Evolutionary conservation across 352 stramenopile species (phyloP).

Genomic region (Ochromonadaceae sp.): DNA sequence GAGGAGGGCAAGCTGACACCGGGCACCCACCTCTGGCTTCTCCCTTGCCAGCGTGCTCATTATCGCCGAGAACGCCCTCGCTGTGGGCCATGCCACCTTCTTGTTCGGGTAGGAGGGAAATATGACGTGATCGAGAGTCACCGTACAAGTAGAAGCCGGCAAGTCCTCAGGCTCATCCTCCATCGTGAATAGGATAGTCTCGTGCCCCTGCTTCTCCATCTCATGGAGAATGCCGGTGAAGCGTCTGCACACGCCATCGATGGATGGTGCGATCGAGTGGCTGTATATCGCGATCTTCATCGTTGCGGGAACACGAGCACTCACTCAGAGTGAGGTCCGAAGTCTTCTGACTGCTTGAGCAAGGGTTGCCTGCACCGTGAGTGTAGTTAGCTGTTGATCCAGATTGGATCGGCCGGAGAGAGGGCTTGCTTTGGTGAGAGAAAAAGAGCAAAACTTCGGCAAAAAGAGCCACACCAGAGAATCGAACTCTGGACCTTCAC

Average conservation of each 20-base stretch:
- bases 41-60: neutral
- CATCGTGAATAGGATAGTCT: constrained; percentile 29
- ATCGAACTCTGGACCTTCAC: no score
- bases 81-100: constrained; percentile 22
- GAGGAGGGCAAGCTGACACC: no score
- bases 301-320: no score
- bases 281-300: constrained; percentile 33
- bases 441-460: no score
- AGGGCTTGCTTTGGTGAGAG: no score
- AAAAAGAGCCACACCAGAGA: no score
- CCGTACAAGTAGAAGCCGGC: neutral
- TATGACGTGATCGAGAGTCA: constrained; percentile 27
- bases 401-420: no score
- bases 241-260: constrained; percentile 30
- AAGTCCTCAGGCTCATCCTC: constrained; percentile 23
- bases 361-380: no score
- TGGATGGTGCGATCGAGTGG: constrained; percentile 31
- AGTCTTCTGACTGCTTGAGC: no score
- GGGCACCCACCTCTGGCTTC: neutral
- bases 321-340: no score
- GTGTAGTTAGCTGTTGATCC: no score
- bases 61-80: neutral
- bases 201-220: constrained; percentile 21
- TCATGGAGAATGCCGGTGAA: constrained; percentile 28
- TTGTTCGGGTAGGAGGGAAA: constrained; percentile 27